Evolutionary conservation across 345 rosid genomes (phyloP).

Genomic region (Pistacia vera): DNA sequence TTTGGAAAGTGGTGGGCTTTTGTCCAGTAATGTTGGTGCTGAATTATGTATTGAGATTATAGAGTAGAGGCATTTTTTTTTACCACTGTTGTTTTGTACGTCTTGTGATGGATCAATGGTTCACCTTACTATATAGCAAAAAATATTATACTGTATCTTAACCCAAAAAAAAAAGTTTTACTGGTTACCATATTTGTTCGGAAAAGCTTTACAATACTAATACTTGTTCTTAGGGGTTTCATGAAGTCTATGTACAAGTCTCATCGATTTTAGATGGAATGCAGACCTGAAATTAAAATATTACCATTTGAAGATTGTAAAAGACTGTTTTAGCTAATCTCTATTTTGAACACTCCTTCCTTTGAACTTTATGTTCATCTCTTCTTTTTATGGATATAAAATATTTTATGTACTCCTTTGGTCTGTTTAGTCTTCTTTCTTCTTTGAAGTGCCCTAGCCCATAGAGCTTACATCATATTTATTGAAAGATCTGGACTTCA

Average conservation of each 20-base stretch:
- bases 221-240: neutral
- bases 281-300: neutral
- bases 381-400: neutral
- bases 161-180: neutral
- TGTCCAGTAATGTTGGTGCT: too few species aligned
- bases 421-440: neutral
- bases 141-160: too few species aligned
- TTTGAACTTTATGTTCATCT: neutral
- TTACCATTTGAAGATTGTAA: neutral
- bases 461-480: neutral
- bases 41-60: too few species aligned
- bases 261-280: neutral
- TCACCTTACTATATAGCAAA: too few species aligned
- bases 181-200: neutral
- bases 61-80: too few species aligned
- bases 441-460: neutral
- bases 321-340: slow-evolving; percentile 1
- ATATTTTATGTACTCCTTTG: neutral
- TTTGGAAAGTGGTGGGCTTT: too few species aligned
- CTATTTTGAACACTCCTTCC: neutral
- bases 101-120: too few species aligned
- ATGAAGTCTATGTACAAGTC: neutral
- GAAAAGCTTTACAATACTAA: neutral
- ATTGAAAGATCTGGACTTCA: neutral
- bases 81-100: too few species aligned